Base-by-base conservation (phyloP, 2,329 filamentous ascomycete genomes). In the Geoglossum cookeanum region DNA sequence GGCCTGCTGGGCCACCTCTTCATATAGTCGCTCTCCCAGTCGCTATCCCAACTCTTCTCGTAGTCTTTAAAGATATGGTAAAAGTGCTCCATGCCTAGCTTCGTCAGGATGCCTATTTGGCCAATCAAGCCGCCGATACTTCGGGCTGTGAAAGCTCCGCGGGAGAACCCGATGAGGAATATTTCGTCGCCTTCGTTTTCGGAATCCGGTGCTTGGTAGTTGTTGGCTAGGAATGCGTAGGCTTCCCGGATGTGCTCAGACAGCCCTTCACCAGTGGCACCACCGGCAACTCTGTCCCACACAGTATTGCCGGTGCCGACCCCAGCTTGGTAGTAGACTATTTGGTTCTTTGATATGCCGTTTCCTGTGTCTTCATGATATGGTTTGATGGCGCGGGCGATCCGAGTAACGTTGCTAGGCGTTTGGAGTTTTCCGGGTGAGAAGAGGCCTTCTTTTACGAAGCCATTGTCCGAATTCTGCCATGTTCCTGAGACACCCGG, bases 171-270 rank as follows among this genome's bases (percentile, higher is more conserved):
- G 56, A 74, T 71, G 59, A 75, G 70, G 62, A 72, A 74, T 55
- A 75, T 72, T 60, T 75, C 69, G 57, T 75, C 76, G 57, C 75
- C 75, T 0, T 69, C 69, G 32, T 37, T 52, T n/a, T 53, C 7
- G 17, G 35, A 30, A 35, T 53, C 22, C 15, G 49, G 9, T 35
- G 17, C 49, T n/a, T 70, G 66, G 61, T 74, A 78, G 63, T 78
- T 78, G 57, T 74, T 73, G n/a, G 72, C 69, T 1, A 78, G 65
- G 62, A 77, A 78, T 5, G 69, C 69, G 56, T 78, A 66, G 1
- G 63, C 64, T 0, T 63, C 61, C 11, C 63, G 61, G 4, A 65
- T 61, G 51, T 66, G 62, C 30, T 64, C 63, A 3, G 39, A 48
- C 27, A 58, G 22, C 7, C 57, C 57, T 39, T 45, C 35, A 33